These are phyloP conservation scores for Acrocalymma vagum DNA, from an alignment of 2,329 filamentous ascomycete species.

Conservation along the genomic window DNA sequence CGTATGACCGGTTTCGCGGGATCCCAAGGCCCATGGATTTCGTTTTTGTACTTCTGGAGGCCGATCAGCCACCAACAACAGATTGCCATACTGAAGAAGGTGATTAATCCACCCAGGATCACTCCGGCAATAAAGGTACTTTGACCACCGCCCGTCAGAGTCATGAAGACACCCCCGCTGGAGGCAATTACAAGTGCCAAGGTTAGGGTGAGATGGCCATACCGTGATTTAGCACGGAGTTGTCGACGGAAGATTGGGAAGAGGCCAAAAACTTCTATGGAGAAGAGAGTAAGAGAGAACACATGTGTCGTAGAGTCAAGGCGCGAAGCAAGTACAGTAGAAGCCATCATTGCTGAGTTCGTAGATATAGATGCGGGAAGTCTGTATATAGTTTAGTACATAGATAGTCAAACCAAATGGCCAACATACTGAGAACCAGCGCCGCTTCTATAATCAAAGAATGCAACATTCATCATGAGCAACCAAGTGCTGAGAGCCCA, in stretches of 20 bases:
- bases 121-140: constrained; percentile 73
- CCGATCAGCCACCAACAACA: constrained; percentile 99
- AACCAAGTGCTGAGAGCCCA: constrained; percentile 97
- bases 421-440: constrained; percentile 59
- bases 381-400: constrained; percentile 49
- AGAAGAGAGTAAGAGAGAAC: constrained; percentile 93
- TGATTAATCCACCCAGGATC: constrained; percentile 76
- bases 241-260: constrained; percentile 98
- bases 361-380: constrained; percentile 84
- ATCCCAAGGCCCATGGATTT: constrained; percentile 98
- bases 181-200: constrained; percentile 79
- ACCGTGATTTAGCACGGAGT: constrained; percentile 81
- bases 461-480: constrained; percentile 94
- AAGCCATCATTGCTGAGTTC: constrained; percentile 96
- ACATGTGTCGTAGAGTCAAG: constrained; percentile 92
- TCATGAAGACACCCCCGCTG: constrained; percentile 76
- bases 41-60: constrained; percentile 98
- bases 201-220: constrained; percentile 80
- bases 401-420: constrained; percentile 3
- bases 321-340: constrained; percentile 89
- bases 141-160: constrained; percentile 63
- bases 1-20: constrained; percentile 88
- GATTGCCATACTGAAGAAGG: constrained; percentile 83
- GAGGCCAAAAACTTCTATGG: constrained; percentile 94
- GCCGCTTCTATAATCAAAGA: constrained; percentile 91